Conservation (phyloP, 1,284 basidiomycete species). For the Cryptococcus sp. region DNA sequence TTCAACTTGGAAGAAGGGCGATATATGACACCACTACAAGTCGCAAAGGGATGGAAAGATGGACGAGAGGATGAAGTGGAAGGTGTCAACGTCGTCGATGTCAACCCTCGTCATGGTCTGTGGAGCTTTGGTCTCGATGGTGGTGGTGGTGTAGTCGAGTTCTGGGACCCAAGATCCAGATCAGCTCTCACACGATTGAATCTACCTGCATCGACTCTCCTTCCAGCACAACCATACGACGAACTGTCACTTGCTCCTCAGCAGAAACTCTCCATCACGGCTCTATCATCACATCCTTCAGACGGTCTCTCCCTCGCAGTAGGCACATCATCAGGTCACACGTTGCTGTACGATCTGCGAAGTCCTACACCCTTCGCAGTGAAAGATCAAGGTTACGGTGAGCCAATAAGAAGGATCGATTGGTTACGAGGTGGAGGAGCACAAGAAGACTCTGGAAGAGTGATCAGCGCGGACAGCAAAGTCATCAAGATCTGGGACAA, state of each 20-base stretch:
- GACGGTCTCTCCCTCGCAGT: slow-evolving; percentile 93
- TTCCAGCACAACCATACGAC: slow-evolving; percentile 52
- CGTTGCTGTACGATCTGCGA: slow-evolving; percentile 91
- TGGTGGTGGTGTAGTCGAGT: slow-evolving; percentile 77
- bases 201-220: slow-evolving; percentile 67
- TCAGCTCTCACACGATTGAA: slow-evolving; percentile 61
- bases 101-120: slow-evolving; percentile 91
- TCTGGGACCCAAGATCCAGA: slow-evolving; percentile 94
- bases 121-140: slow-evolving; percentile 74
- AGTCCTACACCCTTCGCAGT: slow-evolving; percentile 76
- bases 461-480: slow-evolving; percentile 88
- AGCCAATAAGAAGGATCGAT: slow-evolving; percentile 79
- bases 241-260: slow-evolving; percentile 29
- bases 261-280: slow-evolving; percentile 69
- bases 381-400: slow-evolving; percentile 97
- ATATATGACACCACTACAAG: slow-evolving; percentile 74
- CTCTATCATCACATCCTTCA: slow-evolving; percentile 70
- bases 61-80: slow-evolving; percentile 58
- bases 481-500: slow-evolving; percentile 95
- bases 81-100: slow-evolving; percentile 89
- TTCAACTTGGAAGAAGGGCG: slow-evolving; percentile 95
- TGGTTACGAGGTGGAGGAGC: slow-evolving; percentile 93
- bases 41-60: slow-evolving; percentile 60
- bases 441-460: slow-evolving; percentile 70
- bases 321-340: slow-evolving; percentile 92